Base-by-base conservation (phyloP, 495 filamentous ascomycete species). In the Emericellopsis terricola region DNA sequence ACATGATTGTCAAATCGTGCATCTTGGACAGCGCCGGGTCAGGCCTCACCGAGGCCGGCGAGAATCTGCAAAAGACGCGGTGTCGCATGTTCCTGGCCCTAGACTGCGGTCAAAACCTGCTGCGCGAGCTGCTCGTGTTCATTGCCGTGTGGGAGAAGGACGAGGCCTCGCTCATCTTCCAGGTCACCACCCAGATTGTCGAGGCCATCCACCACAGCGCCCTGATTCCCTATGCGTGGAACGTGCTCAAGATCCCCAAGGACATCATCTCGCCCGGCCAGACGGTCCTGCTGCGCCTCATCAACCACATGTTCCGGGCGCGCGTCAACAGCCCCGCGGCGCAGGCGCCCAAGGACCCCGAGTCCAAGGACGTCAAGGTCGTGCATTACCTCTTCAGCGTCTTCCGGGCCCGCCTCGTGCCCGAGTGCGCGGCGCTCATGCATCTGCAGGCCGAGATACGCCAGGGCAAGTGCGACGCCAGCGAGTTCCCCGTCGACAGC, bases 241-340 rank as follows among this genome's bases (percentile, higher is more conserved):
- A 81, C 38, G 75, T 81, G n/a, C 77, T 94, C 37, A 69, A 79
- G 31, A 86, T 91, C 38, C 74, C 78, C 3, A 94, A 94, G 55
- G 86, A 94, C 44, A 92, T 94, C 37, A 89, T 94, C 29, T 91
- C 81, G 8, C 86, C 86, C 2, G 83, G 84, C 1, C 86, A 94
- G 52, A 85, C 85, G 0, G 82, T 94, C 24, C 73, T 94, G 2
- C 72, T 94, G 33, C 81, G 86, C 39, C 70, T 93, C 4, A 65
- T 94, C 28, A 91, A 82, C 11, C 76, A 82, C 49, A 82, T 94
- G 49, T 91, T 89, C 55, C 72, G 82, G 20, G 62, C 73, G 15
- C 53, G 62, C 14, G 59, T 81, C 59, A 57, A 71, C 60, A 62
- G 72, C 56, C 38, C 73, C 48, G 46, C 66, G 38, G 40, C 69